These are phyloP conservation scores for Podila verticillata DNA, from an alignment of 192 early-diverging fungal species.

Conservation along the genomic window DNA sequence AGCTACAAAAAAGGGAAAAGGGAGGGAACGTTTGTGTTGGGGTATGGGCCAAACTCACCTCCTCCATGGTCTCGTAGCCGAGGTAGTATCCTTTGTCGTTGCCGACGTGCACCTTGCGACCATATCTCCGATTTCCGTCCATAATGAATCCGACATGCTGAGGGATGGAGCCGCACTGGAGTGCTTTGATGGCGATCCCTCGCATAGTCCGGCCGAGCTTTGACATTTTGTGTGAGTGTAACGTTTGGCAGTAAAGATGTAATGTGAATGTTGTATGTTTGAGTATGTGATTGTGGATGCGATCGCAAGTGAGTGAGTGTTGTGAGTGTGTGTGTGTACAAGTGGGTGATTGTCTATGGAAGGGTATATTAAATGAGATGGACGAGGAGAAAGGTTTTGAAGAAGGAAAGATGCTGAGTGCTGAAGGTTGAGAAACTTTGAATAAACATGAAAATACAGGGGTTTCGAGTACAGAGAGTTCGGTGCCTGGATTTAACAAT, in stretches of 20 bases:
- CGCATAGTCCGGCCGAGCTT: constrained; percentile 4
- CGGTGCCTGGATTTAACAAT: no score
- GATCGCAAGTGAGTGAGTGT: not conserved
- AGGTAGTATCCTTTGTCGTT: constrained; percentile 78
- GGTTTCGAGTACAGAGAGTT: no score
- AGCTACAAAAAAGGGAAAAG: not conserved
- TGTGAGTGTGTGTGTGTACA: not conserved
- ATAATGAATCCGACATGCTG: constrained; percentile 95
- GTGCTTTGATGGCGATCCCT: constrained; percentile 31
- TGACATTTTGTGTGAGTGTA: constrained; percentile 5
- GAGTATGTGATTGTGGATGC: not conserved
- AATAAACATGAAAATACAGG: no score
- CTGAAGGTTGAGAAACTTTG: no score
- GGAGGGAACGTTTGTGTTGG: not conserved
- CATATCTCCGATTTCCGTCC: constrained; percentile 97
- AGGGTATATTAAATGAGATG: no score
- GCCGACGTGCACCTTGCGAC: constrained; percentile 66
- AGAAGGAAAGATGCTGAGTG: no score
- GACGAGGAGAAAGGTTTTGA: no score
- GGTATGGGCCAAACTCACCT: constrained; percentile 58
- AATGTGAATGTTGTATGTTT: no score
- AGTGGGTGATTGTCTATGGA: no score
- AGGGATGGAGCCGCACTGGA: constrained; percentile 83
- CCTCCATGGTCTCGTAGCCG: constrained; percentile 81
- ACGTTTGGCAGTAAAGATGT: no score